Evolutionary conservation across 1,284 basidiomycete species (phyloP).

Genomic region (Sanghuangporus weigelae): DNA sequence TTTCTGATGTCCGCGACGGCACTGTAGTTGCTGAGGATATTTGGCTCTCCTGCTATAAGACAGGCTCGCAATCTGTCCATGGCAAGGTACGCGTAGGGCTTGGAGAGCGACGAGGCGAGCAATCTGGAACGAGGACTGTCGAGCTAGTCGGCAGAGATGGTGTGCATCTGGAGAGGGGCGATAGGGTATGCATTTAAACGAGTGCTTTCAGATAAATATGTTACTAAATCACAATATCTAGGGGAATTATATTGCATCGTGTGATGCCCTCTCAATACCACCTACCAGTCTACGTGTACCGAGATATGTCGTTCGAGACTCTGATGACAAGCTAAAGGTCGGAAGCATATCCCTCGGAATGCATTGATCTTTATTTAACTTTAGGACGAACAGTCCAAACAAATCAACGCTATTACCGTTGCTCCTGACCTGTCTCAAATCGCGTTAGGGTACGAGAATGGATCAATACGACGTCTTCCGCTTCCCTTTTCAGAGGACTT

Average conservation of each 20-base stretch:
- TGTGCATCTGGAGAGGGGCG: constrained; percentile 5
- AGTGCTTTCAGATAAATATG: background rate
- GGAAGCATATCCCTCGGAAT: constrained; percentile 20
- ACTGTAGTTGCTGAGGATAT: constrained; percentile 52
- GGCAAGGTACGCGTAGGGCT: constrained; percentile 48
- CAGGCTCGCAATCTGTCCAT: constrained; percentile 49
- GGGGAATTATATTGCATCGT: constrained; percentile 26
- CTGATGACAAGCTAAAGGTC: constrained; percentile 35
- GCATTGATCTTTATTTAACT: constrained; percentile 1
- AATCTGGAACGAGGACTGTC: background rate
- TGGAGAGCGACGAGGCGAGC: constrained; percentile 31
- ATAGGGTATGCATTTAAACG: background rate
- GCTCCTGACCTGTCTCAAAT: constrained; percentile 52
- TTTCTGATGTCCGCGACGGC: constrained; percentile 55
- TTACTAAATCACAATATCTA: background rate
- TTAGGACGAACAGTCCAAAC: constrained; percentile 36
- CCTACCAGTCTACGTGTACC: constrained; percentile 42
- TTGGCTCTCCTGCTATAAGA: constrained; percentile 70
- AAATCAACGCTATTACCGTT: constrained; percentile 60
- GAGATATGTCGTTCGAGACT: constrained; percentile 40
- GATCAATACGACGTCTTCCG: constrained; percentile 12
- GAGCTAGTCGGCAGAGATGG: constrained; percentile 8
- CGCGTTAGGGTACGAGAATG: constrained; percentile 44
- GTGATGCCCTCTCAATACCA: constrained; percentile 35
- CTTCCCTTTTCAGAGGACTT: background rate